phyloP scores from a whole-genome alignment of 768 basidiomycete species.

The Kwoniella shandongensis region DNA sequence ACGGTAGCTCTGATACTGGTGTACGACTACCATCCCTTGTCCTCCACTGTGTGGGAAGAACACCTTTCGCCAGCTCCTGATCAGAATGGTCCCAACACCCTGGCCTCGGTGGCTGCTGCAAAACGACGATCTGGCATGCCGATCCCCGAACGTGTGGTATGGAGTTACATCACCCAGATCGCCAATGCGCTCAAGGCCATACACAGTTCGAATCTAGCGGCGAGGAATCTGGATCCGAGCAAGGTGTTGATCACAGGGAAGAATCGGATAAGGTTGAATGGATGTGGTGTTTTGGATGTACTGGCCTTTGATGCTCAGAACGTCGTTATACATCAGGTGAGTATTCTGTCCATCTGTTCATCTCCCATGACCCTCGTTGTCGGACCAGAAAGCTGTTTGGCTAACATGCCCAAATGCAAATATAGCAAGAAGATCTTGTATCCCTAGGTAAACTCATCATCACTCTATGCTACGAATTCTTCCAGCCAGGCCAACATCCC shows the following conservation, averaged over 20 bases:
- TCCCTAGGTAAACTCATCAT: slow-evolving; percentile 84
- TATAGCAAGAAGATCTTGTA: slow-evolving; percentile 77
- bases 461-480: slow-evolving; percentile 70
- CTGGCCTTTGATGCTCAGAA: slow-evolving; percentile 63
- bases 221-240: slow-evolving; percentile 77
- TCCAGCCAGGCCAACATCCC: slow-evolving; percentile 65
- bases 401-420: too few relatives aligned
- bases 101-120: slow-evolving; percentile 56
- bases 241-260: slow-evolving; percentile 86
- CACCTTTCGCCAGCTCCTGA: slow-evolving; percentile 61
- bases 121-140: slow-evolving; percentile 55
- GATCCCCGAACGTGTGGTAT: slow-evolving; percentile 77
- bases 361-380: too few relatives aligned
- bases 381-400: too few relatives aligned
- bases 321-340: slow-evolving; percentile 27
- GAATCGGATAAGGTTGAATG: slow-evolving; percentile 83
- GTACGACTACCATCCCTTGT: slow-evolving; percentile 82
- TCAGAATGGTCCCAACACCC: slow-evolving; percentile 13
- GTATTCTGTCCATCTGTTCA: not conserved
- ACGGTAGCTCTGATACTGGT: slow-evolving; percentile 79
- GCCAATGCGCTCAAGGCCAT: slow-evolving; percentile 80
- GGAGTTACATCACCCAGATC: slow-evolving; percentile 91
- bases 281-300: slow-evolving; percentile 84
- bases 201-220: slow-evolving; percentile 76
- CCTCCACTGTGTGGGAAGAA: slow-evolving; percentile 73